phyloP scores from a whole-genome alignment of 2,329 filamentous ascomycete genomes.

The Phialophora macrospora region DNA sequence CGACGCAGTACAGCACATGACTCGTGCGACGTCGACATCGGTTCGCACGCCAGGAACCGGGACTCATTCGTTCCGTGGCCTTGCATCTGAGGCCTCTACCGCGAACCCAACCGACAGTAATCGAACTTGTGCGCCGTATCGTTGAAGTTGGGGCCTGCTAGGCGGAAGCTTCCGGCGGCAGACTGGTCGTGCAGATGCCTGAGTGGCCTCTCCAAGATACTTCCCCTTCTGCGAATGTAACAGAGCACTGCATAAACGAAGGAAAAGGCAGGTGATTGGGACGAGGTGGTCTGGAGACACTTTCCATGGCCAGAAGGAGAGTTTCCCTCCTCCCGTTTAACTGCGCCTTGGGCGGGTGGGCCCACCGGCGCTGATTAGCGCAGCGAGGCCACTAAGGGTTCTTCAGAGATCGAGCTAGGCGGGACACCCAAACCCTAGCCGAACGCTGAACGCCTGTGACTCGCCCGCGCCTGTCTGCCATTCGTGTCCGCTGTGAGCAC shows the following conservation, averaged over 20 bases:
- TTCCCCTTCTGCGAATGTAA: slow-evolving; percentile 1
- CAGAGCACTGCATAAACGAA: slow-evolving; percentile 18
- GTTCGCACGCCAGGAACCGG: neutral
- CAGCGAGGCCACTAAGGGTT: neutral
- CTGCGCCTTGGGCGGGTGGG: slow-evolving; percentile 23
- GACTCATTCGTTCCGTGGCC: neutral
- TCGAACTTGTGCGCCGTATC: neutral
- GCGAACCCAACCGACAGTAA: neutral
- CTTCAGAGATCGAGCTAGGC: neutral
- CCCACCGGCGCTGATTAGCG: neutral
- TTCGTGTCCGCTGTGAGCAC: slow-evolving; percentile 22
- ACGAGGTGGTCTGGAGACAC: slow-evolving; percentile 2
- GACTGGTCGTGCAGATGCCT: neutral
- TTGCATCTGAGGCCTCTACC: neutral
- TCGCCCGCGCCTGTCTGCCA: neutral
- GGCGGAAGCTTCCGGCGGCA: neutral
- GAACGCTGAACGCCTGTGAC: neutral
- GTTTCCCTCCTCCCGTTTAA: slow-evolving; percentile 4
- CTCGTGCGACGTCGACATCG: neutral
- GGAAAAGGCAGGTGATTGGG: slow-evolving; percentile 8
- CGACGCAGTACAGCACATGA: neutral
- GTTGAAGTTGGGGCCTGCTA: neutral
- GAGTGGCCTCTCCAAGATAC: neutral
- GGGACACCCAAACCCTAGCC: slow-evolving; percentile 9
- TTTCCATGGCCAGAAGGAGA: slow-evolving; percentile 18